Base-by-base conservation (phyloP, 345 rosid genomes). In the Acer negundo region DNA sequence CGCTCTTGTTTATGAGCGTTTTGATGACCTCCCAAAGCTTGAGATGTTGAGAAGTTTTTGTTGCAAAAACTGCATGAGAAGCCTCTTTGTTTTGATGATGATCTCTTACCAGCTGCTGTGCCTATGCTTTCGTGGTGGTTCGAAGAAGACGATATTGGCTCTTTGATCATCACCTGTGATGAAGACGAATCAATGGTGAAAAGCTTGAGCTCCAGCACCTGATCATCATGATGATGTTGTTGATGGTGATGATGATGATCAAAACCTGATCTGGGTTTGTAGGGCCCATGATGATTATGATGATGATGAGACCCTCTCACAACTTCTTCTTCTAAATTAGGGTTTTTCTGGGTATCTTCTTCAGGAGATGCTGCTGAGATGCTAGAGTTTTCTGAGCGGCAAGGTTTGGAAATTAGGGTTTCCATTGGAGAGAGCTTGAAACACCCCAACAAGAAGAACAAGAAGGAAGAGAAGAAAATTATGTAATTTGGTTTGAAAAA, bases 1-100 rank as follows among this genome's bases (percentile, higher is more conserved):
- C 87, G 77, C 69, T 89, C 92, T 62, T 78, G 83, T 59, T 87
- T 89, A 42, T 89, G 90, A 0, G 85, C 89, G 38, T 89, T 87
- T 65, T 87, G 89, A 38, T 89, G 90, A 1, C 89, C 90, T 0
- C 89, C 90, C 0, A 89, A 49, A 0, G 90, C 89, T 63, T 87
- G 87, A 5, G 89, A 78, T 0, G 90, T 84, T 0, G 86, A 78
- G 26, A 87, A 85, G 8, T 76, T 80, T 58, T 89, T 84, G 56
- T 79, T 85, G 73, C 90, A 89, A 19, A 80, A 87, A 31, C 51
- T 82, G 69, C 90, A 89, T 0, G 80, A 46, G 47, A 84, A 85
- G 62, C 84, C 80, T 78, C 77, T 85, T 15, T 70, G 44, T 51
- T 74, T 70, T 3, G 64, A 35, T 35, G 38, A 35, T 35, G 38